A percentile compares a stretch with the other conserved stretches of the same genome.
phyloP scores from a whole-genome alignment of 257 asterid species.

The Salvia miltiorrhiza region DNA sequence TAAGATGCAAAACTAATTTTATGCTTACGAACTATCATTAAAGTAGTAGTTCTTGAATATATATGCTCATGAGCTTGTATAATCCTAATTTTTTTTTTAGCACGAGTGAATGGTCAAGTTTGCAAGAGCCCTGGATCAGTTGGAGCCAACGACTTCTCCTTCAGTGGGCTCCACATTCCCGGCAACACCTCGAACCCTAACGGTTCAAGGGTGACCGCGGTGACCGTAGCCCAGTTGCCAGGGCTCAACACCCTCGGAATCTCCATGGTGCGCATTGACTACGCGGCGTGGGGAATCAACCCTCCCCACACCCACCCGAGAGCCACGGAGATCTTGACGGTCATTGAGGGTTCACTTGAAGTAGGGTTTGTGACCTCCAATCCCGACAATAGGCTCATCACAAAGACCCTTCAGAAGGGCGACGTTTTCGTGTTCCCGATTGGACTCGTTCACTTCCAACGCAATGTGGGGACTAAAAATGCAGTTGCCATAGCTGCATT shows the following conservation, averaged over 20 bases:
- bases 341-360: slow-evolving; percentile 33
- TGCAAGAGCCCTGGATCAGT: slow-evolving; percentile 16
- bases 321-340: slow-evolving; percentile 31
- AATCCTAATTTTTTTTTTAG: neutral
- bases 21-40: neutral
- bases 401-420: slow-evolving; percentile 29
- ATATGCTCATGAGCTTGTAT: neutral
- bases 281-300: slow-evolving; percentile 27
- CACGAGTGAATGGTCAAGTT: slow-evolving; percentile 10
- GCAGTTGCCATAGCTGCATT: slow-evolving; percentile 18
- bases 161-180: slow-evolving; percentile 17
- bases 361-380: slow-evolving; percentile 39
- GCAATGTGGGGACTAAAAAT: neutral
- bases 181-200: slow-evolving; percentile 24
- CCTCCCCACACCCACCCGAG: slow-evolving; percentile 46
- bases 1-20: too few relatives aligned
- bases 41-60: neutral
- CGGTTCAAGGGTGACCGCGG: slow-evolving; percentile 19
- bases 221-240: slow-evolving; percentile 7
- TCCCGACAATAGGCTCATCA: slow-evolving; percentile 19
- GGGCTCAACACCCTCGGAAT: slow-evolving; percentile 32
- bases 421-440: slow-evolving; percentile 32
- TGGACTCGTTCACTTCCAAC: slow-evolving; percentile 18
- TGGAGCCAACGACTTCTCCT: slow-evolving; percentile 23
- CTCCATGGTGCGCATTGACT: slow-evolving; percentile 16